Conservation (phyloP, 2,329 filamentous ascomycete species). For the Arthrocladium fulminans region DNA sequence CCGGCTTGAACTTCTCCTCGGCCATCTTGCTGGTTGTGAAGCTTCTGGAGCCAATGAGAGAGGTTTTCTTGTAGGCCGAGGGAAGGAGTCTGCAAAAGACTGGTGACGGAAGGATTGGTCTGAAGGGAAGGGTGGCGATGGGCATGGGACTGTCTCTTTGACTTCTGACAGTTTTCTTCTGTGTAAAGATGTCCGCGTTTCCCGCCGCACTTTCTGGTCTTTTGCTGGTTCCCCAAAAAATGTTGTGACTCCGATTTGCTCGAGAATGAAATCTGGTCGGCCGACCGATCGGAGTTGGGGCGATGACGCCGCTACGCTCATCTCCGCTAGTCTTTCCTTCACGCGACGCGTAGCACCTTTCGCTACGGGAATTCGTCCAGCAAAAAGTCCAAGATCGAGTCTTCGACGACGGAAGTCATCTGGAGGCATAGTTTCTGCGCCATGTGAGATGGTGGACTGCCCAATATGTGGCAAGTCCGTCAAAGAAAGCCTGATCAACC, state of each 20-base stretch:
- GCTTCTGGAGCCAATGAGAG: background rate
- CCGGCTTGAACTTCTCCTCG: constrained; percentile 34
- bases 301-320: constrained; percentile 3
- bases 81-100: background rate
- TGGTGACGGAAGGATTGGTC: background rate
- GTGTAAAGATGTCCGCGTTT: background rate
- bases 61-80: background rate
- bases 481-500: constrained; percentile 68
- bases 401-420: background rate
- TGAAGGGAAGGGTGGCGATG: background rate
- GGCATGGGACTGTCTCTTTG: background rate
- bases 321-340: background rate
- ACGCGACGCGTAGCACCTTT: constrained; percentile 1
- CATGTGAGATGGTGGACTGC: constrained; percentile 53
- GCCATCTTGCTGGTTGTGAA: constrained; percentile 7
- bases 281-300: background rate
- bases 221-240: no score
- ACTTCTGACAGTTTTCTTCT: background rate
- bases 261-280: background rate
- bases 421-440: background rate
- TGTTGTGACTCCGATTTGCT: constrained; percentile 1
- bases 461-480: constrained; percentile 72
- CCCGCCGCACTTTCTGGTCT: no score
- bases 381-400: background rate
- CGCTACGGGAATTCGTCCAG: background rate